Evolutionary conservation across 139 green algal species (phyloP).

Genomic region (Spirogloea muscicola): DNA sequence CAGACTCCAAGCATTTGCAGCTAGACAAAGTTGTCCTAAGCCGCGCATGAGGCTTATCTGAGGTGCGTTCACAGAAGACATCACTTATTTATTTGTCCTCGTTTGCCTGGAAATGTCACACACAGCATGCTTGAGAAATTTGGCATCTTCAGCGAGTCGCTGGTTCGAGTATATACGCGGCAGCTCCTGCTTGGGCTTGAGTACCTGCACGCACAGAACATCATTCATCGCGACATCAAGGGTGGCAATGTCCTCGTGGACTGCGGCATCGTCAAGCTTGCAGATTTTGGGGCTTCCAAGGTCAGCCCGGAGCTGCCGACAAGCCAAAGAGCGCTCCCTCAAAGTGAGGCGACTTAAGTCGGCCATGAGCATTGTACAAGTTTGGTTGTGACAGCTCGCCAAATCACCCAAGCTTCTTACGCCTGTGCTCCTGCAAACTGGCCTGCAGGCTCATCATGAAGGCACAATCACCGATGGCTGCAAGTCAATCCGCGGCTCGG

Average conservation of each 20-base stretch:
- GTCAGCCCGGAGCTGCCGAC: background rate
- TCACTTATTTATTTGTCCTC: too few species aligned
- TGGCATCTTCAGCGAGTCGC: too few species aligned
- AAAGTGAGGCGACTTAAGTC: background rate
- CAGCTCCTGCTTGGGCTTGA: conserved; percentile 32
- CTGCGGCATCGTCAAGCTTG: conserved; percentile 52
- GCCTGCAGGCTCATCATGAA: conserved; percentile 36
- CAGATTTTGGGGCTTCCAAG: conserved; percentile 53
- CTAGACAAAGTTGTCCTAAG: too few species aligned
- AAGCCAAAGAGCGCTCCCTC: background rate
- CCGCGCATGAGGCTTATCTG: too few species aligned
- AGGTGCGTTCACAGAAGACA: too few species aligned
- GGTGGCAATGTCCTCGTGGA: conserved; percentile 53
- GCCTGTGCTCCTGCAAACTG: background rate
- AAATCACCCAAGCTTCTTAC: background rate
- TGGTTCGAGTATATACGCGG: conserved; percentile 18
- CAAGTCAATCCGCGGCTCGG: conserved; percentile 45
- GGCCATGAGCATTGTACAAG: background rate
- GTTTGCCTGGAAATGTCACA: too few species aligned
- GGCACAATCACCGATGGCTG: conserved; percentile 35
- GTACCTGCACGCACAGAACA: conserved; percentile 50
- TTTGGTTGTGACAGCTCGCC: background rate
- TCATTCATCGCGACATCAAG: conserved; percentile 57
- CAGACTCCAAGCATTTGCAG: too few species aligned
- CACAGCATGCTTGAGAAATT: too few species aligned